Evolutionary conservation across 208 protist species (phyloP).

Genomic region (Wallacemonas sp.): DNA sequence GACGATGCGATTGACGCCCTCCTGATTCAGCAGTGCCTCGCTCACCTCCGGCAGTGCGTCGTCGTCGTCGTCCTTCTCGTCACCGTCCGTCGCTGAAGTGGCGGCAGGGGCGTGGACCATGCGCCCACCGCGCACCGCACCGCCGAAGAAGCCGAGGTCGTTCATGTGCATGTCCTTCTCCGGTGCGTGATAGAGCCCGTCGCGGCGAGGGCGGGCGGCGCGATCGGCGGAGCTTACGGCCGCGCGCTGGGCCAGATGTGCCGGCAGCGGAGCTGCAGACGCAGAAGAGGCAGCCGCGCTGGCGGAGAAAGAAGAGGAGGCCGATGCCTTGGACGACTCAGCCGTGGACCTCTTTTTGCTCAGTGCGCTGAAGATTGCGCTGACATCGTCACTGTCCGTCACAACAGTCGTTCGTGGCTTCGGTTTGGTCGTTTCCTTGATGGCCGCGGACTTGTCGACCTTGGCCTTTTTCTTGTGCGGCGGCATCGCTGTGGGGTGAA

Average conservation of each 20-base stretch:
- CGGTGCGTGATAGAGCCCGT: slow-evolving; percentile 76
- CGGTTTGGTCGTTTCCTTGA: background rate
- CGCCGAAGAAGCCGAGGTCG: slow-evolving; percentile 81
- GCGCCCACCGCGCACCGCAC: slow-evolving; percentile 25
- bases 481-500: background rate
- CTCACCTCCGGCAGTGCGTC: slow-evolving; percentile 1
- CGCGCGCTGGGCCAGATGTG: background rate
- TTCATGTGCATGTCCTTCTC: slow-evolving; percentile 77
- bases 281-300: background rate
- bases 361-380: slow-evolving; percentile 7
- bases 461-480: slow-evolving; percentile 25
- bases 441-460: slow-evolving; percentile 5
- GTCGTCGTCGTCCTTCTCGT: slow-evolving; percentile 3
- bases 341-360: background rate
- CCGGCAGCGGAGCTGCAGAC: background rate
- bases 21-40: slow-evolving; percentile 35
- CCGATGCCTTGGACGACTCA: background rate
- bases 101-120: slow-evolving; percentile 15
- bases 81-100: background rate
- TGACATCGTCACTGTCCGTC: background rate
- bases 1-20: slow-evolving; percentile 84
- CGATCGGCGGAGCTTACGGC: background rate
- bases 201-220: slow-evolving; percentile 22
- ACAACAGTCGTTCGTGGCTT: background rate
- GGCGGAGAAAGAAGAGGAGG: background rate